Base-by-base conservation (phyloP, 1,284 basidiomycete genomes). In the Bondarzewia mesenterica region DNA sequence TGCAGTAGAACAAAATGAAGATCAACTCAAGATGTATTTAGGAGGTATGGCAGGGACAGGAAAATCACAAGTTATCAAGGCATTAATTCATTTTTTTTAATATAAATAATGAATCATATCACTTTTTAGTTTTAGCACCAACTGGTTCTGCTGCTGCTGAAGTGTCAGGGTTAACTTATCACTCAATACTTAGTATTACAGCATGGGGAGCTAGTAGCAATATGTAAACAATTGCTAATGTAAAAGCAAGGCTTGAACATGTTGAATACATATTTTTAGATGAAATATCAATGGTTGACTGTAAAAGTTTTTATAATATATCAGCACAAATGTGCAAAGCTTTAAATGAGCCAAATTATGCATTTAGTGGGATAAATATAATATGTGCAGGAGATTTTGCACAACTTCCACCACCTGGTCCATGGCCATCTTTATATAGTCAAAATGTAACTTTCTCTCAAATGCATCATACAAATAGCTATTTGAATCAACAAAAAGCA, bases 131-230 rank as follows among this genome's bases (percentile, higher is more conserved):
- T n/a, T n/a, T n/a, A n/a, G n/a, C n/a, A n/a, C 69, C 67, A 1
- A 72, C 69, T 2, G 68, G 70, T 2, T 55, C 58, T 42, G 64
- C 66, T 7, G 69, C 70, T 12, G 57, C 64, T 0, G 38, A 69
- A 0, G 50, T 73, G 4, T 57, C 55, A 16, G 69, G 69, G 0
- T 63, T 60, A 0, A 73, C 69, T 1, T 70, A 71, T 46, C 69
- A 72, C 52, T 66, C 57, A 0, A 51, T 59, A 6, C 56, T 71
- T 16, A 60, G 63, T 2, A 58, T 71, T 8, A 42, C 44, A 14
- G 15, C 41, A 36, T 29, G 5, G 18, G 21, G 27, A 47, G 26
- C 21, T 39, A 44, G 5, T 23, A 49, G n/a, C 23, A 18, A 8
- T 39, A 54, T 27, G 46, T 61, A 25, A 26, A 50, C n/a, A 56